Percentiles rank a stretch among this genome's conserved stretches.
phyloP scores from a whole-genome alignment of 2,329 filamentous ascomycete genomes.

The Tetracladium maxilliforme region DNA sequence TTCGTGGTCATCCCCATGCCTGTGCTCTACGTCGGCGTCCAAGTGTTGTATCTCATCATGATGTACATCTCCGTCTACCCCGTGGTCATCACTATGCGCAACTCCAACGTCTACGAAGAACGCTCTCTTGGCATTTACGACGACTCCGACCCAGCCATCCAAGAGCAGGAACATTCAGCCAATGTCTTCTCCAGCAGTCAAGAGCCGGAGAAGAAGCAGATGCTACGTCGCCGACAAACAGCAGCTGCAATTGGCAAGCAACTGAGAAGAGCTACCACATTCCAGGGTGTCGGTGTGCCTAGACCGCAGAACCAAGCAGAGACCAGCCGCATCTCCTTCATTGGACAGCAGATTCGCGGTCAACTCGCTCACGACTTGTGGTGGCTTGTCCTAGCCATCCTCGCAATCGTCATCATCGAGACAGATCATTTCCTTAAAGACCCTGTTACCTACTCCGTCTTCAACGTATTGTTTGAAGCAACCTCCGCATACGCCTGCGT shows the following conservation, averaged over 20 bases:
- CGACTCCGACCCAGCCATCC: conserved; percentile 10
- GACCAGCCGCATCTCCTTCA: conserved; percentile 2
- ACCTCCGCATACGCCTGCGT: conserved; percentile 45
- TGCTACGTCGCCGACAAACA: no score
- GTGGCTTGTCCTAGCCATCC: conserved; percentile 45
- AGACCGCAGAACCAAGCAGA: no score
- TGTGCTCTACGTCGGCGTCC: conserved; percentile 36
- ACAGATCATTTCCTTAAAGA: conserved; percentile 34
- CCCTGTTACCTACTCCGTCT: conserved; percentile 37
- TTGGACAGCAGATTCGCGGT: conserved; percentile 34
- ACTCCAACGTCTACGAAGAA: conserved; percentile 61
- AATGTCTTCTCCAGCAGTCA: no score
- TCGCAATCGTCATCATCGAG: conserved; percentile 46
- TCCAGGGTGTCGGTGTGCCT: no score
- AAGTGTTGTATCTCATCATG: conserved; percentile 46
- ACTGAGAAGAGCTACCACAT: no score
- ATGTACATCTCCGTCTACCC: conserved; percentile 55
- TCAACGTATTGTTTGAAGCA: conserved; percentile 45
- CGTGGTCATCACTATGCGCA: conserved; percentile 47
- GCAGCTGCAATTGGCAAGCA: no score
- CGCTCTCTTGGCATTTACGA: conserved; percentile 45
- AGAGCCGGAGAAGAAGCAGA: no score
- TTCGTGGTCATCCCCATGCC: conserved; percentile 51
- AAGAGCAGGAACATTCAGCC: no score
- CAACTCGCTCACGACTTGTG: conserved; percentile 55